Evolutionary conservation across 2,329 filamentous ascomycete species (phyloP), one percentile per base, ranked within the genome.

Genomic region (Sarocladium kiliense): DNA sequence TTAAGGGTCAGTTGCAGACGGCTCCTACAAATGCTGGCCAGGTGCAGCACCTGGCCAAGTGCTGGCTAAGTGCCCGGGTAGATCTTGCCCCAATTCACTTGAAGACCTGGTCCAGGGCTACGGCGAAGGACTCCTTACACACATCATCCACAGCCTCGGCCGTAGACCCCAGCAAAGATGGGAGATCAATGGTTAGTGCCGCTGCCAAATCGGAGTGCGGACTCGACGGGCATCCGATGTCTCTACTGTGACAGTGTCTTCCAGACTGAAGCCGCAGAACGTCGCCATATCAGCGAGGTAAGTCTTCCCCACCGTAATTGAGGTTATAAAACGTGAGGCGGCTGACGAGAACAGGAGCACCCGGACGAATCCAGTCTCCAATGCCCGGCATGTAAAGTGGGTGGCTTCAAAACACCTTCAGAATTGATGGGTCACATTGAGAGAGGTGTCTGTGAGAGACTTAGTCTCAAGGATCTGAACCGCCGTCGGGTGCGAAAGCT

Each of bases 401-500:
- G 60, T 2, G 64, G 64, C 1, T 80, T 78, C 55, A 47, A 30
- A 0, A 66, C 68, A 1, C 64, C 74, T 0, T 66, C 69, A 1
- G 58, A 53, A 0, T 69, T 79, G 34, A 70, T 81, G 54, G 36
- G 57, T 1, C 79, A 82, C 51, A 67, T 82, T 3, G 77, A 82
- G 62, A 58, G 59, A 2, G 62, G 67, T 23, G 54, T 68, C 1
- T 82, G 79, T 58, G 26, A 56, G 1, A 53, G 36, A 0, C 70
- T 82, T 56, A 64, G 59, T 25, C 62, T 62, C 2, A 55, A 58
- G 0, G 58, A 68, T 1, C 57, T 79, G 12, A 65, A 69, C 9
- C 57, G 63, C 7, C 59, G 66, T 18, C 70, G 75, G 3, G 62
- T 72, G 41, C 59, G 69, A 55, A 74, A 73, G 56, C 63, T 70